Conservation (phyloP, 2,329 filamentous ascomycete genomes). For the Diaporthe capsici region DNA sequence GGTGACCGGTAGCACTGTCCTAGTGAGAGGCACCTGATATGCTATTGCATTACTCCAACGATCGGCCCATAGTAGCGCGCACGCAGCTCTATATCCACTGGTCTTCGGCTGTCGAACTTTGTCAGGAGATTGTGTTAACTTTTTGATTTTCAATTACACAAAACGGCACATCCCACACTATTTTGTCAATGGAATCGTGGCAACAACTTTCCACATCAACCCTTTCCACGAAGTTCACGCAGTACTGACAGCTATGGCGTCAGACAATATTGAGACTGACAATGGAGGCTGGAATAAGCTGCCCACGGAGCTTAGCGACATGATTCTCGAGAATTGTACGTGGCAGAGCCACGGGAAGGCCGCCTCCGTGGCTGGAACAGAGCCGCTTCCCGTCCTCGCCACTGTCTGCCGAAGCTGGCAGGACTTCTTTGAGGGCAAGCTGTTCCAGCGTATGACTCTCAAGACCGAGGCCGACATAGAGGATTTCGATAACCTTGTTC, state of each 20-base stretch:
- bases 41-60: too few species aligned
- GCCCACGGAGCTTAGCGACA: not conserved
- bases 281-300: not conserved
- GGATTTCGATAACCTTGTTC: not conserved
- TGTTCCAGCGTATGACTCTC: not conserved
- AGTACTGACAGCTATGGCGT: not conserved
- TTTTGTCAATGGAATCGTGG: too few species aligned
- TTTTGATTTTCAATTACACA: too few species aligned
- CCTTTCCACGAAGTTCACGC: not conserved
- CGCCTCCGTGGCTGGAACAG: not conserved
- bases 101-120: too few species aligned
- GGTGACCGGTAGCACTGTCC: too few species aligned
- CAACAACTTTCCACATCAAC: too few species aligned
- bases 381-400: not conserved
- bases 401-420: slow-evolving; percentile 4
- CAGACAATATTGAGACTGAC: too few species aligned
- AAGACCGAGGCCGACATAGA: not conserved
- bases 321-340: not conserved
- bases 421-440: not conserved
- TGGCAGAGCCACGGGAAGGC: not conserved
- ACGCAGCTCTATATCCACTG: too few species aligned
- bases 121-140: too few species aligned
- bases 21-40: too few species aligned
- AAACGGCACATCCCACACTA: too few species aligned
- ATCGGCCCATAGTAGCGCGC: too few species aligned